These are phyloP conservation scores for Yamadazyma nakazawae DNA, from an alignment of 805 yeast genomes.

Conservation along the genomic window DNA sequence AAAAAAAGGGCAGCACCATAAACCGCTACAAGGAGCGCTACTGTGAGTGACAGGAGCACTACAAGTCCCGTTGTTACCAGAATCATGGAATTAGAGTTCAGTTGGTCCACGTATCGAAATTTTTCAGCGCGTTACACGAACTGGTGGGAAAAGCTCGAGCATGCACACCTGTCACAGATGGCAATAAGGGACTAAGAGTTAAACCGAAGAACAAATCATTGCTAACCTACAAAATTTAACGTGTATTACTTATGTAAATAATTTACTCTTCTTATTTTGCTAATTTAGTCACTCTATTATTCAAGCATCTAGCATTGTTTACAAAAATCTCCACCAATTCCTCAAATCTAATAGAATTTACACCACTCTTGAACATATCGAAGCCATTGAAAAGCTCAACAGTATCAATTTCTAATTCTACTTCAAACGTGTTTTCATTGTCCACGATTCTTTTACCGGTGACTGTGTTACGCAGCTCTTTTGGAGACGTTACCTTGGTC, in stretches of 20 bases:
- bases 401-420: slow-evolving; percentile 41
- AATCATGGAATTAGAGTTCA: neutral
- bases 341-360: slow-evolving; percentile 38
- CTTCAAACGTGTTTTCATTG: slow-evolving; percentile 34
- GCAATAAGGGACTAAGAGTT: too few relatives aligned
- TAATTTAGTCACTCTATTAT: slow-evolving; percentile 41
- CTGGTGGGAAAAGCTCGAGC: neutral
- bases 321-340: slow-evolving; percentile 44
- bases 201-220: too few relatives aligned
- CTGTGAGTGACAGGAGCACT: neutral
- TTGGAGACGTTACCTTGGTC: slow-evolving; percentile 52
- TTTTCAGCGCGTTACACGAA: neutral
- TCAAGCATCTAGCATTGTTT: slow-evolving; percentile 43
- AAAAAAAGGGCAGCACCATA: slow-evolving; percentile 45
- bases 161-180: too few relatives aligned
- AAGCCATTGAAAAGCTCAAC: slow-evolving; percentile 39
- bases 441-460: slow-evolving; percentile 34
- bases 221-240: too few relatives aligned
- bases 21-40: slow-evolving; percentile 13
- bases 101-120: neutral
- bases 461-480: slow-evolving; percentile 32
- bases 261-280: slow-evolving; percentile 20
- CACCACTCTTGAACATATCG: slow-evolving; percentile 37
- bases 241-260: neutral
- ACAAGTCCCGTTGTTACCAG: neutral